Conservation (phyloP, 306 rosid genomes). For the Citrullus amarus region DNA sequence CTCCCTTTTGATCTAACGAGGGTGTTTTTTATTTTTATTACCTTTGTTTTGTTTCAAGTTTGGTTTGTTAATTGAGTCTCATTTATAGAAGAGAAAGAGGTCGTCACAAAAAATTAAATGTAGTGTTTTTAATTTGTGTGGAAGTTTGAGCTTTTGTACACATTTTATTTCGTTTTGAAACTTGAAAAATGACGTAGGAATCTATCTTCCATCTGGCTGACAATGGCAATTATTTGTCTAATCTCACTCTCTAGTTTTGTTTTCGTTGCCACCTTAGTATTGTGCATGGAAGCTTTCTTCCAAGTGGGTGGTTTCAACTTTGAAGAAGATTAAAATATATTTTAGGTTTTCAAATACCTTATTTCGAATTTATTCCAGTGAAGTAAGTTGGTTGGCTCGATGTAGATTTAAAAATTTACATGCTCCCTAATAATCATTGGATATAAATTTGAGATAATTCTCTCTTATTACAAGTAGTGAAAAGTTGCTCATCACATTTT, state of each 20-base stretch:
- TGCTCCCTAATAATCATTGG: no score
- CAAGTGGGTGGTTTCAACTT: not conserved
- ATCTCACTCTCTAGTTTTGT: not conserved
- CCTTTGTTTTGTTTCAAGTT: not conserved
- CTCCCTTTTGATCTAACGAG: not conserved
- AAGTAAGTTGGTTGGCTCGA: no score
- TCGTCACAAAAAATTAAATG: no score
- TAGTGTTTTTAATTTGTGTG: no score
- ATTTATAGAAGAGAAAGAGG: not conserved
- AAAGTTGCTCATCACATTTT: no score
- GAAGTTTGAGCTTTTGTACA: no score
- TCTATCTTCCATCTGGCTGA: not conserved
- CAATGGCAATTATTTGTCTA: not conserved
- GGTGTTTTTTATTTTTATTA: not conserved
- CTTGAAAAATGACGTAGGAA: not conserved
- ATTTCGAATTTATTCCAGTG: no score
- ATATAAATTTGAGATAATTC: no score
- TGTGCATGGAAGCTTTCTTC: not conserved
- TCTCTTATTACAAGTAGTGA: no score
- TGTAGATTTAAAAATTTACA: no score
- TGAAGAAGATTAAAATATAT: not conserved
- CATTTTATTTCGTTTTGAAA: no score
- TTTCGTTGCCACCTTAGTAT: not conserved
- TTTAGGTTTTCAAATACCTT: no score
- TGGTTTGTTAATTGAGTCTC: not conserved